phyloP scores from a whole-genome alignment of 2,329 filamentous ascomycete genomes.

The Verticillium klebahnii region DNA sequence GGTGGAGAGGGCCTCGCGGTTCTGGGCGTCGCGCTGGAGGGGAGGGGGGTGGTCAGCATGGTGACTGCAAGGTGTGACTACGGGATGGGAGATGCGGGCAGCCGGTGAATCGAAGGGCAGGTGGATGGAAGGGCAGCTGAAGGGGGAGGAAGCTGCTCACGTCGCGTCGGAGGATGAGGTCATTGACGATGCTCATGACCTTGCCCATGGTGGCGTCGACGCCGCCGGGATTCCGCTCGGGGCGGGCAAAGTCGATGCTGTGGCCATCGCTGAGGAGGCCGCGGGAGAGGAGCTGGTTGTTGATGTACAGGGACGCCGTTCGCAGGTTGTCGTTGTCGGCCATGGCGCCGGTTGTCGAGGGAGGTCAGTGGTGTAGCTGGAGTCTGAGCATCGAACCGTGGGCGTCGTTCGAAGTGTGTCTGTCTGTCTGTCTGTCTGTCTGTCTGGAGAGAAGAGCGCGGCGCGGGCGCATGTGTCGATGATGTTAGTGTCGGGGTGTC shows the following conservation, averaged over 20 bases:
- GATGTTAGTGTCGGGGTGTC: not conserved
- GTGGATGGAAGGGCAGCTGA: not conserved
- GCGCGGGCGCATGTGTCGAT: not conserved
- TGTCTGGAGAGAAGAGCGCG: not conserved
- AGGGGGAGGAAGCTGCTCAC: slow-evolving; percentile 43
- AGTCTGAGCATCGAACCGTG: not conserved
- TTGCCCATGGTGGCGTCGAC: slow-evolving; percentile 70
- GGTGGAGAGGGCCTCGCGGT: slow-evolving; percentile 76
- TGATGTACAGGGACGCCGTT: slow-evolving; percentile 67
- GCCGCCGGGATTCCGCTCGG: slow-evolving; percentile 57
- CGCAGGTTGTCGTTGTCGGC: slow-evolving; percentile 57
- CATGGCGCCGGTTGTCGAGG: slow-evolving; percentile 30
- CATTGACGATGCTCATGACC: slow-evolving; percentile 91
- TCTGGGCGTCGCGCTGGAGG: slow-evolving; percentile 75
- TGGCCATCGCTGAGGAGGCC: slow-evolving; percentile 64
- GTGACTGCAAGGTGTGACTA: not conserved
- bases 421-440: too few relatives aligned
- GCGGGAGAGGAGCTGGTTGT: slow-evolving; percentile 64
- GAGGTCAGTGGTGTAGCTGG: not conserved
- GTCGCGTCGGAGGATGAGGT: slow-evolving; percentile 84
- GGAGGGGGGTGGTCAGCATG: not conserved
- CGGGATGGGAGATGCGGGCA: not conserved
- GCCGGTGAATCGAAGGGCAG: too few relatives aligned
- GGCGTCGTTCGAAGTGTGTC: too few relatives aligned
- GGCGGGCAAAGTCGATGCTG: slow-evolving; percentile 76